Base-by-base conservation (phyloP, 768 basidiomycete species). In the Lentinula lateritia region DNA sequence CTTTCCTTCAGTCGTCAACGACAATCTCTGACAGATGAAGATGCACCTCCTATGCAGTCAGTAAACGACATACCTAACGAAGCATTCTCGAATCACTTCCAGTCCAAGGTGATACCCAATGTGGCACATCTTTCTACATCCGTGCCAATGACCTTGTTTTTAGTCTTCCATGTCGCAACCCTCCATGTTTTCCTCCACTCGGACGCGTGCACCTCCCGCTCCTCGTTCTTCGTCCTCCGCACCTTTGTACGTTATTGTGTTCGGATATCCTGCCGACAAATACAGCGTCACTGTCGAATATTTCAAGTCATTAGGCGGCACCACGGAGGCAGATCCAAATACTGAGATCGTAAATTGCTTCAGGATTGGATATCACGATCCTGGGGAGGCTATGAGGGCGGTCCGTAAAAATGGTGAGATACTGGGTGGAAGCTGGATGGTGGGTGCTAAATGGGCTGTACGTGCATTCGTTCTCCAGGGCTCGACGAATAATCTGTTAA, bases 401-500 rank as follows among this genome's bases (percentile, higher is more conserved):
- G 84, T 93, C 15, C 77, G 90, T 54, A 89, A 89, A 73, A 95
- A 88, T 65, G 93, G 93, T 2, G 92, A 95, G 54, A 74, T 94
- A 1, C 69, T 95, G 20, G 75, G 81, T 10, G 89, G 89, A 4
- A 80, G 78, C 52, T 91, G 84, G 80, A 95, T 95, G 92, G 76
- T 95, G 39, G 93, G 93, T 12, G 86, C 84, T 45, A 93, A 93
- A 71, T 92, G 88, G 87, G 89, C 89, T 32, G 92, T 93, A 70
- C 63, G 90, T 84, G 23, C 18, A 5, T 52, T 23, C 41, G 18
- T 42, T 66, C 56, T 60, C 61, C 50, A 50, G 43, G 42, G 53
- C 36, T 50, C 23, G 10, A 18, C 3, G 9, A 41, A 9, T 23
- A 41, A 9, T 23, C 2, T 5, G 20, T 20, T 28, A 7, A 32